Evolutionary conservation across 495 filamentous ascomycete species (phyloP).

Genomic region (Xylaria curta): DNA sequence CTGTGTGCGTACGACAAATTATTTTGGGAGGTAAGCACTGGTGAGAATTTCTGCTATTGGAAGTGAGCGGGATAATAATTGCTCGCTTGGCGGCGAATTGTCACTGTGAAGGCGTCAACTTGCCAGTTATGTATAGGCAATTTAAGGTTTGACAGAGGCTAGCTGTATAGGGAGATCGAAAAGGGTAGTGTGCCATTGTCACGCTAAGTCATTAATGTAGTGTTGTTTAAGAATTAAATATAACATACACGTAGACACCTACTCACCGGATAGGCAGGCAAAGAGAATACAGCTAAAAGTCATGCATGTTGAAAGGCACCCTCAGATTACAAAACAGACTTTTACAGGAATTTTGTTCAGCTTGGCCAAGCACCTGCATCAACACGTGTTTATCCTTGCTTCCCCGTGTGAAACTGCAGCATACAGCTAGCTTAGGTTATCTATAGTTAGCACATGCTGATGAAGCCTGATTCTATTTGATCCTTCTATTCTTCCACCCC

Average conservation of each 20-base stretch:
- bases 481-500: background rate
- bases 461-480: background rate
- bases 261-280: background rate
- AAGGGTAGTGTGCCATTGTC: no score
- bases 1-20: background rate
- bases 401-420: conserved; percentile 13
- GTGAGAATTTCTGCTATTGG: background rate
- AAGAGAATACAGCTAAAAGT: background rate
- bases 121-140: no score
- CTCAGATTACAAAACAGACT: background rate
- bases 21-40: background rate
- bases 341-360: background rate
- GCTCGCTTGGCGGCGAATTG: background rate
- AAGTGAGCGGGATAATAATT: background rate
- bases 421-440: background rate
- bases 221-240: no score
- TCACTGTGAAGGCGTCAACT: background rate
- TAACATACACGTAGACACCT: background rate
- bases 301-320: background rate
- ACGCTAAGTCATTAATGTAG: background rate
- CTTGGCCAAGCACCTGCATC: conserved; percentile 2
- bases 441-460: conserved; percentile 1
- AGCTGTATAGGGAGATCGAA: no score
- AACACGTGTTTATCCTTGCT: conserved; percentile 21
- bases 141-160: no score